Conservation (phyloP, 257 asterid genomes). For the Nicotiana attenuata region DNA sequence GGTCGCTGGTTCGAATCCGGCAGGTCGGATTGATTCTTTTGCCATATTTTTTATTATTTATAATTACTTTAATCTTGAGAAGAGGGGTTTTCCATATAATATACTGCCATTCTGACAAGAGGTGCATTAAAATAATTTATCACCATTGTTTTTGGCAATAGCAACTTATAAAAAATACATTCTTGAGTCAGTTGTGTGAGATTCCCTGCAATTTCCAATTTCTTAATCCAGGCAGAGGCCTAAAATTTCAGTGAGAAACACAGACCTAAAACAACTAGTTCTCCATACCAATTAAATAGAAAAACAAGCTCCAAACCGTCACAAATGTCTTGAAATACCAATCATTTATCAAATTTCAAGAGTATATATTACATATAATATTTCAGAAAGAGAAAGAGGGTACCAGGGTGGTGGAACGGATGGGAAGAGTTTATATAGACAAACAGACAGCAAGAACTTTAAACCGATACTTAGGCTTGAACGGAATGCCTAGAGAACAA, state of each 20-base stretch:
- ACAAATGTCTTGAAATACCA: not conserved
- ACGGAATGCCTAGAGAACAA: not conserved
- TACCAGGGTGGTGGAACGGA: not conserved
- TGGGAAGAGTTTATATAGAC: not conserved
- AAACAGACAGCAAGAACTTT: not conserved
- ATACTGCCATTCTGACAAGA: not conserved
- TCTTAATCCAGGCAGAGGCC: not conserved
- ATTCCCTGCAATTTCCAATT: not conserved
- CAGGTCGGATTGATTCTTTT: conserved; percentile 8
- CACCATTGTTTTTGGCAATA: not conserved
- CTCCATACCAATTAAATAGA: not conserved
- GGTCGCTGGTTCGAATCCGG: conserved; percentile 13
- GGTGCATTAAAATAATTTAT: not conserved
- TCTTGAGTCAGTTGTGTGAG: not conserved
- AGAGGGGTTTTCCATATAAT: not conserved
- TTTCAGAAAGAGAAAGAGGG: not conserved
- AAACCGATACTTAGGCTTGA: not conserved
- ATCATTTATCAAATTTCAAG: not conserved
- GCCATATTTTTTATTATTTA: not conserved
- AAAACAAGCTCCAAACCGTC: not conserved
- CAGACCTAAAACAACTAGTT: not conserved
- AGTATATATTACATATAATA: not conserved
- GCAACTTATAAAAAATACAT: not conserved
- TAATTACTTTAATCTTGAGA: not conserved
- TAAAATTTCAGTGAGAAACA: not conserved